Evolutionary conservation across 768 basidiomycete genomes (phyloP), one percentile per base, ranked within the genome.

Genomic region (Boletellus emodensis): DNA sequence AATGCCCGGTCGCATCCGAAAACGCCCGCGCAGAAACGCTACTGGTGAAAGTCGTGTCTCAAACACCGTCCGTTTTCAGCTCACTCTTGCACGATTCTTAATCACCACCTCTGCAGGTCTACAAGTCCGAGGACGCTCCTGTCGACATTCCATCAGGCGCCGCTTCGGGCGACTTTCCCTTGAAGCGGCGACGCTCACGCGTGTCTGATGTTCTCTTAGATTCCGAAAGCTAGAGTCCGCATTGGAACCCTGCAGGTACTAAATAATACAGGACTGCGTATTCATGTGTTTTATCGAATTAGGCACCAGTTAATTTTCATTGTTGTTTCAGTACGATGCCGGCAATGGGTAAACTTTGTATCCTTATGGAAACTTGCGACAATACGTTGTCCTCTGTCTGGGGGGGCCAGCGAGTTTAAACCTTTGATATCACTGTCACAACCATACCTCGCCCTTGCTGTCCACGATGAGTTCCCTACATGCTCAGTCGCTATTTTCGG

Each of bases 161-260:
- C 37, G 49, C 65, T 30, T 55, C 57, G 26, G 55, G 68, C 37
- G 58, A 63, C 30, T 51, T 65, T 46, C 61, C 72, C 34, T 61
- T 81, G 26, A 74, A 77, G 46, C 71, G 76, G 44, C 77, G 80
- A 35, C 70, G 70, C 15, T 79, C 79, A 44, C 73, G 72, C 58
- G 59, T 66, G 40, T 61, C 64, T 46, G 67, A 72, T 53, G 53
- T 52, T 41, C 52, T 54, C 38, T 56, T 66, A 33, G 66, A 67
- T 39, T 57, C 66, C 45, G 66, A 68, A 55, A 56, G 45, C 39
- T 68, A 64, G 56, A 51, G 53, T 24, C 41, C 45, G n/a, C 44
- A 15, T 48, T 40, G 59, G 35, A 42, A 11, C 40, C 32, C 26
- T 44, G 41, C 54, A 54, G 46, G 48, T 52, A 28, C 44, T 56